These are phyloP conservation scores for Leptosphaerulina australis DNA, from an alignment of 2,329 filamentous ascomycete genomes.

Conservation along the genomic window DNA sequence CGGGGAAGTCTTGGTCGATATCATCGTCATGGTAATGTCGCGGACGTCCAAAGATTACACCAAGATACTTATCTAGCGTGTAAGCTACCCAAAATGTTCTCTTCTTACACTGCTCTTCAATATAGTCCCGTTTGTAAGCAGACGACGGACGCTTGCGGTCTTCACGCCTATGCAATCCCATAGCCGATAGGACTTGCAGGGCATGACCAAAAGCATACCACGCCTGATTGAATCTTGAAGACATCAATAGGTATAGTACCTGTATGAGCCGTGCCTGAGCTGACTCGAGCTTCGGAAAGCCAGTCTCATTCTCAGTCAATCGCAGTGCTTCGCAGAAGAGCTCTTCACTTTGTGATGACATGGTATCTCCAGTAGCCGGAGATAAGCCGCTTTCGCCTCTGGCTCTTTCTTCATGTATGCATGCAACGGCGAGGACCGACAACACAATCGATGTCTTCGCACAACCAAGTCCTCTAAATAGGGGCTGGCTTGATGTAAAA, in stretches of 20 bases:
- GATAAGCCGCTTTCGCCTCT: slow-evolving; percentile 30
- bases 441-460: slow-evolving; percentile 51
- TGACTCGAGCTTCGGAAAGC: slow-evolving; percentile 59
- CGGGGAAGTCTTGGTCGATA: slow-evolving; percentile 65
- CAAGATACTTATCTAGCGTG: slow-evolving; percentile 65
- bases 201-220: slow-evolving; percentile 65
- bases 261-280: slow-evolving; percentile 63
- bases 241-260: slow-evolving; percentile 62
- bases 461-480: slow-evolving; percentile 51
- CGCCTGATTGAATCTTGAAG: slow-evolving; percentile 63
- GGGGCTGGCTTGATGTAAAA: slow-evolving; percentile 27
- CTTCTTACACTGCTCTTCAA: slow-evolving; percentile 59
- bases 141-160: slow-evolving; percentile 34
- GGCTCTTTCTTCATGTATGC: slow-evolving; percentile 54
- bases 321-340: slow-evolving; percentile 50
- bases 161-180: slow-evolving; percentile 51
- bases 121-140: slow-evolving; percentile 46
- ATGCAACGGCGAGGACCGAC: slow-evolving; percentile 54
- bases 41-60: slow-evolving; percentile 65
- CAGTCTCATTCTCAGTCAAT: slow-evolving; percentile 55
- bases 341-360: slow-evolving; percentile 45
- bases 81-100: slow-evolving; percentile 68
- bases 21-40: slow-evolving; percentile 66
- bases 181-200: slow-evolving; percentile 56
- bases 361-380: slow-evolving; percentile 31